phyloP scores from a whole-genome alignment of 441 rosid genomes.

The Erodium moschatum region DNA sequence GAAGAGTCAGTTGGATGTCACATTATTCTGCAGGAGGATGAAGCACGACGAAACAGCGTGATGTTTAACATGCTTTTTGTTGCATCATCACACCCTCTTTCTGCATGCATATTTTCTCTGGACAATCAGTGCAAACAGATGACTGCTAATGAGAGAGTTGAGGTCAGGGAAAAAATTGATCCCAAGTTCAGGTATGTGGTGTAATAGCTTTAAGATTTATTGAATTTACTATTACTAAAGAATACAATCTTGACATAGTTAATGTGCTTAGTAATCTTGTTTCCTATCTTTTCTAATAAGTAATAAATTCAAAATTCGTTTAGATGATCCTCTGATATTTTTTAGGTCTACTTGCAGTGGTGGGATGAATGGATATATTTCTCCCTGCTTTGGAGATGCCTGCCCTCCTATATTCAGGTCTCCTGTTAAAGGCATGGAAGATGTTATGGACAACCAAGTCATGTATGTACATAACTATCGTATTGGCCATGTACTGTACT shows the following conservation, averaged over 20 bases:
- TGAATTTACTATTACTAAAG: no score
- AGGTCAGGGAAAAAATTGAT: slow-evolving; percentile 17
- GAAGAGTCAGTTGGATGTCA: not conserved
- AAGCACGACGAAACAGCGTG: slow-evolving; percentile 27
- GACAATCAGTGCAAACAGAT: slow-evolving; percentile 12
- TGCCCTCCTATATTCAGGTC: slow-evolving; percentile 75
- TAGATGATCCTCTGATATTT: slow-evolving; percentile 33
- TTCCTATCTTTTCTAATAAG: not conserved
- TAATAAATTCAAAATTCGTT: slow-evolving; percentile 9
- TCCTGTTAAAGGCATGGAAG: slow-evolving; percentile 70
- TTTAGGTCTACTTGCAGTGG: slow-evolving; percentile 59
- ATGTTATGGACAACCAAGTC: slow-evolving; percentile 74
- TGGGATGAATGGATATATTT: slow-evolving; percentile 86
- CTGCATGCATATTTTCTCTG: slow-evolving; percentile 12
- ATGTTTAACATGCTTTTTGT: slow-evolving; percentile 22
- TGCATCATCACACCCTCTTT: slow-evolving; percentile 25
- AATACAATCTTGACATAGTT: slow-evolving; percentile 11
- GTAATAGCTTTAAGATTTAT: not conserved
- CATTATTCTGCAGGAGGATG: slow-evolving; percentile 24
- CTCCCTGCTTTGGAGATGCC: slow-evolving; percentile 63
- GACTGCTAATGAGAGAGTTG: slow-evolving; percentile 1
- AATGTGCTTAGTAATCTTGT: not conserved
- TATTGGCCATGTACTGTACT: not conserved
- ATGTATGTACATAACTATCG: slow-evolving; percentile 52
- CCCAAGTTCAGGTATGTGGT: slow-evolving; percentile 24